Conservation (phyloP, 805 yeast species). For the Jamesozyma rosinii region DNA sequence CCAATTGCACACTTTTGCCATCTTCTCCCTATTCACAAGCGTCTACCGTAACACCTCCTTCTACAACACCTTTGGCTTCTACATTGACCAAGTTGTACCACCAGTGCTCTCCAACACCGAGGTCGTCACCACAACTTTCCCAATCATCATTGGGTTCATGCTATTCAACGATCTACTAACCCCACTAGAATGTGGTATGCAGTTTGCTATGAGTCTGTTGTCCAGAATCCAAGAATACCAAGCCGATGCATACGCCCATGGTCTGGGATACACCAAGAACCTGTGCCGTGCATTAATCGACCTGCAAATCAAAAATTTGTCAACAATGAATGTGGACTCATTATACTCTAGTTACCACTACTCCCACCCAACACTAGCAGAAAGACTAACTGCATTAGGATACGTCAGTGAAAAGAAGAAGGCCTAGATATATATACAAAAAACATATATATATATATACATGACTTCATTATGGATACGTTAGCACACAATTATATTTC, state of each 20-base stretch:
- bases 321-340: conserved; percentile 84
- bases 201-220: conserved; percentile 57
- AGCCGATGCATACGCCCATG: conserved; percentile 81
- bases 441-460: background rate
- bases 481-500: background rate
- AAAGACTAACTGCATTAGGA: conserved; percentile 73
- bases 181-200: conserved; percentile 64
- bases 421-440: conserved; percentile 4
- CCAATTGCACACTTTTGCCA: conserved; percentile 53
- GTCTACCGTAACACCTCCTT: conserved; percentile 74
- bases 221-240: conserved; percentile 86
- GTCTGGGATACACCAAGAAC: conserved; percentile 59
- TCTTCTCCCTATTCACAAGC: conserved; percentile 67
- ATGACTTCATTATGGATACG: background rate
- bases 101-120: background rate
- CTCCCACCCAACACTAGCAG: conserved; percentile 87
- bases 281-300: conserved; percentile 66
- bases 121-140: conserved; percentile 40
- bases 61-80: conserved; percentile 71
- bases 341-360: conserved; percentile 80
- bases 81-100: conserved; percentile 5
- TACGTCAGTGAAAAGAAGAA: conserved; percentile 29
- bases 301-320: conserved; percentile 70
- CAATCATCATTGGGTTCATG: conserved; percentile 72
- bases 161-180: conserved; percentile 69